These are phyloP conservation scores for Cercospora zeae-maydis DNA, from an alignment of 2,329 filamentous ascomycete genomes.

Conservation along the genomic window DNA sequence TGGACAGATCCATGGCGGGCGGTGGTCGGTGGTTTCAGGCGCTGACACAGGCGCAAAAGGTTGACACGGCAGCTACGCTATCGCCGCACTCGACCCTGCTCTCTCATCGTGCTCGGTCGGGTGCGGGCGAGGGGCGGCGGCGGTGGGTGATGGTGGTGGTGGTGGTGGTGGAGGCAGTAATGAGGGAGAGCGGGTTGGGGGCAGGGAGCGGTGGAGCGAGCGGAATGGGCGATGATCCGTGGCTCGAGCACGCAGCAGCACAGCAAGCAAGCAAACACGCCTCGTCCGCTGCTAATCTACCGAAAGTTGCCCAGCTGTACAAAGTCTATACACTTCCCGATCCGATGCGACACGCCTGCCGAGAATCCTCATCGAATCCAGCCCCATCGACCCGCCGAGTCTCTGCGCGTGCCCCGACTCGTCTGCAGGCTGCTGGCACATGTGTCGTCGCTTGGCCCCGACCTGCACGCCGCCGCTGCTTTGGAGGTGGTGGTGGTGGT, in stretches of 20 bases:
- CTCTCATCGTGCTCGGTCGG: background rate
- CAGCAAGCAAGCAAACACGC: background rate
- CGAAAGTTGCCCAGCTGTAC: background rate
- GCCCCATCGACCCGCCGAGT: background rate
- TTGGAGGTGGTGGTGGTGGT: too few relatives aligned
- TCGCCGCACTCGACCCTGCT: background rate
- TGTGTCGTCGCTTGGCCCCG: background rate
- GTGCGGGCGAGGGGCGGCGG: background rate
- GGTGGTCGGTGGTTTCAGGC: conserved; percentile 8
- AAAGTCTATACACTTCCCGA: conserved; percentile 1
- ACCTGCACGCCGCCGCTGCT: background rate
- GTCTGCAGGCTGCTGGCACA: background rate
- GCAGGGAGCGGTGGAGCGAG: background rate
- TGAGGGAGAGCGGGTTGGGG: background rate
- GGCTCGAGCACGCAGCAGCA: background rate
- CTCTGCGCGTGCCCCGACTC: background rate
- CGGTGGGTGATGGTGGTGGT: background rate
- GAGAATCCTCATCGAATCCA: background rate
- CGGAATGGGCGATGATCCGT: background rate
- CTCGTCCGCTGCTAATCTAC: background rate
- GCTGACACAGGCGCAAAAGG: conserved; percentile 11
- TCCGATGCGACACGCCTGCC: background rate
- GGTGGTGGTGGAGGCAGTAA: background rate
- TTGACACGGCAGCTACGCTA: background rate
- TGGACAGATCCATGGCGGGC: conserved; percentile 10